phyloP scores from a whole-genome alignment of 2,329 filamentous ascomycete genomes.

The Phaeoacremonium minimum region DNA sequence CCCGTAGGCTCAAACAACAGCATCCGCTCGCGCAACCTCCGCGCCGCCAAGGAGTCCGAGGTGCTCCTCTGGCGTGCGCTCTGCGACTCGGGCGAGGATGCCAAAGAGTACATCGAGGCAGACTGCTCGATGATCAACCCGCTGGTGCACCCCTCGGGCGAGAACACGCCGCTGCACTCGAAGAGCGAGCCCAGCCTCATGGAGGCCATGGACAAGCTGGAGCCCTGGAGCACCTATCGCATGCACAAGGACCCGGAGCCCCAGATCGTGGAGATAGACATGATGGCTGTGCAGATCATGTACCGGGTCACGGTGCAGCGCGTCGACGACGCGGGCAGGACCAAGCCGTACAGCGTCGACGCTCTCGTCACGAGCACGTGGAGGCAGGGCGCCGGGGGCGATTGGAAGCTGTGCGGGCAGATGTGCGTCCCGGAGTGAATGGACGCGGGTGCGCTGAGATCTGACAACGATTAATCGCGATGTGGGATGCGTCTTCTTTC shows the following conservation, averaged over 20 bases:
- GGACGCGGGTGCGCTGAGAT: too few species aligned
- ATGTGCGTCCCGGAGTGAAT: slow-evolving; percentile 5
- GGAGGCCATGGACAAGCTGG: slow-evolving; percentile 6
- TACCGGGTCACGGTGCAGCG: slow-evolving; percentile 4
- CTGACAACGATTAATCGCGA: too few species aligned
- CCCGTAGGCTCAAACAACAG: slow-evolving; percentile 3
- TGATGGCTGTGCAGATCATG: slow-evolving; percentile 9
- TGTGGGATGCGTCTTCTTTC: too few species aligned
- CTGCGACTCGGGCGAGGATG: slow-evolving; percentile 1
- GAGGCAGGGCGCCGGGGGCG: slow-evolving; percentile 7
- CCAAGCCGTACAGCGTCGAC: slow-evolving; percentile 2
- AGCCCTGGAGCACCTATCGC: slow-evolving; percentile 5
- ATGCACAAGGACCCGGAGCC: slow-evolving; percentile 6
- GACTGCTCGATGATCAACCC: slow-evolving; percentile 8
- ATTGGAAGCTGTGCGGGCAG: slow-evolving; percentile 7
- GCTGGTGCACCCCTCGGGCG: slow-evolving; percentile 5
- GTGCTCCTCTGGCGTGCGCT: slow-evolving; percentile 4
- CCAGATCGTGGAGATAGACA: slow-evolving; percentile 5
- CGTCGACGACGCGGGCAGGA: background rate
- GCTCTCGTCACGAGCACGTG: slow-evolving; percentile 7
- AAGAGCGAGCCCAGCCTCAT: slow-evolving; percentile 2
- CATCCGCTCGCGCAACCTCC: slow-evolving; percentile 4
- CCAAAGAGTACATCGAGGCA: slow-evolving; percentile 3
- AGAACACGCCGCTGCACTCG: slow-evolving; percentile 3
- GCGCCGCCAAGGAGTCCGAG: slow-evolving; percentile 6